phyloP scores from a whole-genome alignment of 1,139 yeast genomes.

The Pichia sp. region DNA sequence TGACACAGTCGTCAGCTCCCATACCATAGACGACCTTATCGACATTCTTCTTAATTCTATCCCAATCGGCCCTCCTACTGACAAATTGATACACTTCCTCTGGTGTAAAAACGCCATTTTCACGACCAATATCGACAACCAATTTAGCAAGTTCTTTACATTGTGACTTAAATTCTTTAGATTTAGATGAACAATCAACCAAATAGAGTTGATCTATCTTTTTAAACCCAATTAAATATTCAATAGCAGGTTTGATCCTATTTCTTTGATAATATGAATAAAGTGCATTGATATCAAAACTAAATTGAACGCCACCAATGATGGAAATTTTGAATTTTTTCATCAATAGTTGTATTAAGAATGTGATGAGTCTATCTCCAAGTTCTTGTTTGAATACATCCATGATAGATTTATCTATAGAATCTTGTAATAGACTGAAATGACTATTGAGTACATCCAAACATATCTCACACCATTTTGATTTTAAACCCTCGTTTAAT shows the following conservation, averaged over 20 bases:
- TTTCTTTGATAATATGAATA: slow-evolving; percentile 60
- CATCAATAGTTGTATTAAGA: slow-evolving; percentile 65
- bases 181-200: slow-evolving; percentile 38
- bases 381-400: slow-evolving; percentile 94
- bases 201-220: slow-evolving; percentile 78
- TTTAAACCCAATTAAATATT: slow-evolving; percentile 74
- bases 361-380: slow-evolving; percentile 76
- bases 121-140: slow-evolving; percentile 76
- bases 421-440: slow-evolving; percentile 65
- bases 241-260: slow-evolving; percentile 62
- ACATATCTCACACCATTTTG: slow-evolving; percentile 60
- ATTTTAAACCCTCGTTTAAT: slow-evolving; percentile 34
- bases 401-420: slow-evolving; percentile 81
- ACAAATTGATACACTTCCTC: slow-evolving; percentile 93
- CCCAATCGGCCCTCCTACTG: slow-evolving; percentile 85
- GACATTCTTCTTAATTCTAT: slow-evolving; percentile 63
- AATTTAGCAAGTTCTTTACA: slow-evolving; percentile 82
- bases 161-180: slow-evolving; percentile 42
- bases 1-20: slow-evolving; percentile 58
- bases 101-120: slow-evolving; percentile 83
- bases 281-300: slow-evolving; percentile 67
- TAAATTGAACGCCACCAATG: slow-evolving; percentile 74
- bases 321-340: slow-evolving; percentile 65
- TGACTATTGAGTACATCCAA: slow-evolving; percentile 64
- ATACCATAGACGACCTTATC: slow-evolving; percentile 95